A percentile compares a stretch with the other conserved stretches of the same genome.
Conservation (phyloP, 2,329 filamentous ascomycete genomes). For the Alternaria panax region DNA sequence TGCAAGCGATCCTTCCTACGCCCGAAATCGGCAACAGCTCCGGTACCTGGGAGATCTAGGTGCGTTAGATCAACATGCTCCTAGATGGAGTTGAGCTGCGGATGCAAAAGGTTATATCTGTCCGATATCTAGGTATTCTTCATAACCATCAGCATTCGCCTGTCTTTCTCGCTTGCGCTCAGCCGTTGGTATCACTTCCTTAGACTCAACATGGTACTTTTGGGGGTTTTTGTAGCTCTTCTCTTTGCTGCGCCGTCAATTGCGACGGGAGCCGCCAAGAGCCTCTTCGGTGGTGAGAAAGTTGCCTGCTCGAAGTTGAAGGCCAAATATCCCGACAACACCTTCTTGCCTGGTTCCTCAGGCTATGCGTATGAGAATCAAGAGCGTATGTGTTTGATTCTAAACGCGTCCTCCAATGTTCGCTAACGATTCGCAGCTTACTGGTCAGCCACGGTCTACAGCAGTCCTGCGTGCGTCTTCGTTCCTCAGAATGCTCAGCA, state of each 20-base stretch:
- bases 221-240: not conserved
- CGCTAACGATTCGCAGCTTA: constrained; percentile 1
- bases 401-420: not conserved
- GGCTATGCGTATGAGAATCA: constrained; percentile 2
- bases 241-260: not conserved
- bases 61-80: not conserved
- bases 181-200: not conserved
- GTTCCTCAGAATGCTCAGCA: constrained; percentile 27
- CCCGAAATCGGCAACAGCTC: not conserved
- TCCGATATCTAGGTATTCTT: not conserved
- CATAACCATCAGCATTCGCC: not conserved
- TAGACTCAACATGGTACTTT: not conserved
- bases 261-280: not conserved
- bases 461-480: constrained; percentile 31
- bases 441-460: constrained; percentile 21
- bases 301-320: not conserved
- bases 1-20: not conserved
- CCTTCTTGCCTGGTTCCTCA: not conserved
- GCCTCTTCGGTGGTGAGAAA: not conserved
- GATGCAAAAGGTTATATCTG: not conserved
- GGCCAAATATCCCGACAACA: not conserved
- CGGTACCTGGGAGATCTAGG: not conserved
- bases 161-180: not conserved
- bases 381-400: not conserved
- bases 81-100: not conserved